Base-by-base conservation (phyloP, 306 rosid species). In the Potentilla sterilis region DNA sequence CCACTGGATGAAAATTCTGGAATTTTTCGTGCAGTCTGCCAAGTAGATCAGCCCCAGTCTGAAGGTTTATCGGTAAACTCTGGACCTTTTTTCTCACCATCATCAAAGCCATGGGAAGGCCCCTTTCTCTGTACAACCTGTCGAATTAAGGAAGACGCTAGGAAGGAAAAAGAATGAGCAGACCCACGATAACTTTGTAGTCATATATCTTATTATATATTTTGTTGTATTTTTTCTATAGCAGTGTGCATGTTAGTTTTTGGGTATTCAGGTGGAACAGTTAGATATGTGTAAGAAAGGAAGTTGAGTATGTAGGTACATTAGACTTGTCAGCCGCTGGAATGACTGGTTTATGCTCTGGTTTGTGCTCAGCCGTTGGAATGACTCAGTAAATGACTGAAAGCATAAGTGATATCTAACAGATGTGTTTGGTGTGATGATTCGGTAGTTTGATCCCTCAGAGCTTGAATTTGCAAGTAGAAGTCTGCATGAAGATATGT, bases 81-180 rank as follows among this genome's bases (percentile, higher is more conserved):
- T 7, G 97, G 89, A 37, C 90, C 96, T 77, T 95, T 92, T 74
- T 92, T 89, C 80, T 85, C 96, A 16, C 90, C 91, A 8, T 83
- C 96, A 28, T 88, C 99, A n/a, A 92, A 89, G 58, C 95, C 95
- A 35, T 92, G 97, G 95, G 97, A 92, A 87, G 97, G 99, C 13
- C 97, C 96, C 40, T 92, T 94, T 82, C 96, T 94, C 83, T 94
- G 98, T 66, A 44, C 90, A 21, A 85, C 73, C 70, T 94, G 97
- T 81, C 86, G 88, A 67, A 92, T 77, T 78, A 94, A 92, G 88
- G 92, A 92, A 87, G 98, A 94, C 55, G 99, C 97, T 70, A 92
- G 96, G 99, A 95, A 89, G 99, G 97, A 59, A 95, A 92, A 83
- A 83, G 96, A 87, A 82, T 93, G 10, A 81, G 86, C 89, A 68